Base-by-base conservation (phyloP, 23 red algal species). In the Gracilaria domingensis region DNA sequence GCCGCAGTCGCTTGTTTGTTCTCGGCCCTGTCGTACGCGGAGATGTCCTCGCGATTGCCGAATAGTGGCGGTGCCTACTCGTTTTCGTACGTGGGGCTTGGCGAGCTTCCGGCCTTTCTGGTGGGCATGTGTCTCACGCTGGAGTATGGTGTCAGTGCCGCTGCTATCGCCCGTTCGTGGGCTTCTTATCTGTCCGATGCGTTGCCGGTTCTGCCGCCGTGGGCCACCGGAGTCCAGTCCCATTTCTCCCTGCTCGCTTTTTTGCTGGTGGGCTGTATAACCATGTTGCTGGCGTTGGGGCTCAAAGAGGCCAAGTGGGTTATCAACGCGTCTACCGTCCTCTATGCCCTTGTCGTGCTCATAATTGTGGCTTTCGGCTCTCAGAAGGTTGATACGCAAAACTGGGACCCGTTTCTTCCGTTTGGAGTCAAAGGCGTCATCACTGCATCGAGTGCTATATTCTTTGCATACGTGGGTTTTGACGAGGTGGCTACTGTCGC, bases 391-490 rank as follows among this genome's bases (percentile, higher is more conserved):
- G 82, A 90, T 33, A 81, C 91, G 7, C 13, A 26, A 11, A 98
- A 98, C 74, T 98, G 87, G 85, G 33, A 71, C 5, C 96, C 96
- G 16, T 98, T 98, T 83, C 29, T 88, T 80, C 96, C 96, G 62
- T 95, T 81, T 72, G 96, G 96, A 49, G 14, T 91, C 34, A 72
- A 81, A 23, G 91, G 91, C 38, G 80, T 94, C 20, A 50, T 94
- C 26, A 64, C 72, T 9, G 96, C 91, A 36, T 82, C 96, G 1
- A 86, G 91, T 40, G 84, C 91, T 20, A 70, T 94, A 44, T 95
- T 98, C 25, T 98, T 98, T 50, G 80, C 96, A 2, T 98, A 93
- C 82, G 72, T 98, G 55, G 96, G 96, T 48, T 98, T 98, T 40
- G 96, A 98, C 54, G 92, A 98, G 73, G 87, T 98, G 3, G 96